phyloP scores from a whole-genome alignment of 2,329 filamentous ascomycete species.

The Nectriaceae sp. region DNA sequence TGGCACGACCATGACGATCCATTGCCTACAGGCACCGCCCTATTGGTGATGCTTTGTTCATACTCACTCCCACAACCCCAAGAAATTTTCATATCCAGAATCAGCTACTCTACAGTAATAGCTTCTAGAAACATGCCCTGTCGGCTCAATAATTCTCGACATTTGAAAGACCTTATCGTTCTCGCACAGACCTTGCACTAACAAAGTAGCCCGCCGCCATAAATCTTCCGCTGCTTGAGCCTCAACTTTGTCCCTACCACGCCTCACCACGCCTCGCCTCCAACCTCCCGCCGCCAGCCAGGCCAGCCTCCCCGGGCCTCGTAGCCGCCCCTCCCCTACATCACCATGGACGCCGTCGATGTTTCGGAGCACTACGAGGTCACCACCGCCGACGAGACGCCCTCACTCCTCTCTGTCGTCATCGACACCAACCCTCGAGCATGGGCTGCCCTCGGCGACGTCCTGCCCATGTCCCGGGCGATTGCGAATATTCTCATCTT shows the following conservation, averaged over 20 bases:
- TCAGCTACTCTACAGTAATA: too few species aligned
- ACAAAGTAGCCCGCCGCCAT: slow-evolving; percentile 3
- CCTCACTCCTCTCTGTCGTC: slow-evolving; percentile 86
- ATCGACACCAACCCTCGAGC: slow-evolving; percentile 96
- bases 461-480: slow-evolving; percentile 79
- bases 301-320: slow-evolving; percentile 26
- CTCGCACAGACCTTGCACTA: slow-evolving; percentile 7
- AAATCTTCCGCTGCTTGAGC: slow-evolving; percentile 10
- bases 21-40: too few species aligned
- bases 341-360: slow-evolving; percentile 54
- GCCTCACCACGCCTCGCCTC: background rate
- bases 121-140: too few species aligned
- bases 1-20: background rate
- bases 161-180: background rate
- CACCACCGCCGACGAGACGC: slow-evolving; percentile 56
- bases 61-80: too few species aligned
- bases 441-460: slow-evolving; percentile 76
- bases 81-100: too few species aligned
- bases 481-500: slow-evolving; percentile 91
- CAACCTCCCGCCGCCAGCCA: background rate
- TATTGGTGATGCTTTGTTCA: too few species aligned
- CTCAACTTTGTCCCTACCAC: slow-evolving; percentile 6
- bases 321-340: slow-evolving; percentile 31
- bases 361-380: slow-evolving; percentile 63
- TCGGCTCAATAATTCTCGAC: too few species aligned